Base-by-base conservation (phyloP, 352 stramenopile genomes). In the Phytopythium vexans region DNA sequence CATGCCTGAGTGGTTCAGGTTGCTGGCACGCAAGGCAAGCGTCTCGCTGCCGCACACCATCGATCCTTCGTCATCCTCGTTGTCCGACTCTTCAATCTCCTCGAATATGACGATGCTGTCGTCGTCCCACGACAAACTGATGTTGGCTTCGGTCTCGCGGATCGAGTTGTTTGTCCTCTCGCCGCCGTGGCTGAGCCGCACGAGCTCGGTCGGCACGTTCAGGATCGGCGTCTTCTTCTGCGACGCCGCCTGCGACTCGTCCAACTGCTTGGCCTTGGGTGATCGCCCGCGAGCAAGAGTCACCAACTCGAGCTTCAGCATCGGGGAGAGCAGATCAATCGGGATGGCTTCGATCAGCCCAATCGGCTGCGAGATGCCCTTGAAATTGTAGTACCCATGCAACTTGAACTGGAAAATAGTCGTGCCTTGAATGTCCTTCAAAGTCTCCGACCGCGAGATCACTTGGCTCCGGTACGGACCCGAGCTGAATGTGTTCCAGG, bases 381-480 rank as follows among this genome's bases (percentile, higher is more conserved):
- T 95, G 63, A 95, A 95, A 40, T 45, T 72, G 53, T 89, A 95
- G 66, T 92, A 83, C 1, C 82, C 85, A 38, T 95, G 85, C 14
- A 70, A 66, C 58, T 89, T 89, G 64, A 95, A 95, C 69, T 92
- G 80, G 49, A 89, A 89, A 16, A 91, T 64, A 8, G 81, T 88
- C 27, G 69, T 77, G 5, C 68, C 72, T 0, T 64, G 57, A 1
- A 85, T 35, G 7, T 77, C 71, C 33, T 82, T 72, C 12, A 82
- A 62, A 12, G 68, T 66, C 8, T 87, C 74, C 5, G 58, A 57
- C 33, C 75, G 82, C 0, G 54, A 54, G 32, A 81, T 74, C 12
- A 72, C 61, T 35, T 84, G 57, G 14, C 53, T 74, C 14, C 65
- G 62, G 7, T 69, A 50, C 14, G 76, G 65, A 9, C 60, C 65